Evolutionary conservation across 495 filamentous ascomycete genomes (phyloP), one percentile per base, ranked within the genome.

Genomic region (Penicillium turbatum): DNA sequence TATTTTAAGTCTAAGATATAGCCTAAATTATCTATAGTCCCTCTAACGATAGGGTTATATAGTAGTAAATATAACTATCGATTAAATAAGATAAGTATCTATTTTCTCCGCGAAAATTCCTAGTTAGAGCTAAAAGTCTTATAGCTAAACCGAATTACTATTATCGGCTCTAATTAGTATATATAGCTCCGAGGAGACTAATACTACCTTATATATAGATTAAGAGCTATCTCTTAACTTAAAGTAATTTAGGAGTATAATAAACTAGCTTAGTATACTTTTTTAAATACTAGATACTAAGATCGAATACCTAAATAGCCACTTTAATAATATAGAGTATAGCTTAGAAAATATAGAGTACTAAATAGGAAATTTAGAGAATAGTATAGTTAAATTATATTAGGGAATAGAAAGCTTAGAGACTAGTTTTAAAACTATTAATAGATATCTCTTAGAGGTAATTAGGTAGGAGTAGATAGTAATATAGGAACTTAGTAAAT

Each of bases 391-490:
- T 30, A 43, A 26, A 6, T 43, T 43, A 7, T 27, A 2, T 29
- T 6, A 43, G 24, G 40, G 13, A 43, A 43, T 13, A 7, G 40
- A 43, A 43, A 27, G 24, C 26, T 30, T 43, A 6, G 26, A 43
- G 40, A 13, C 10, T 6, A 43, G 8, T 4, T 29, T 43, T 13
- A 43, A 54, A 21, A 21, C 34, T 38, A 6, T 54, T 3, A 34
- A 54, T 37, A 13, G 24, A 5, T 24, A 37, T 38, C 32, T 48
- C 5, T 11, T 21, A 6, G 42, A 54, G 17, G 51, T 48, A 9
- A 27, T 54, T 26, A 54, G 37, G 21, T 24, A 42, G n/a, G 51
- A 54, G 21, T 15, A 46, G 34, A 36, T 27, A 7, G 42, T 43
- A 30, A 54, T 54, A 9, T 1, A 46, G 31, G 37, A 54, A 35